phyloP scores from a whole-genome alignment of 495 filamentous ascomycete genomes.

The Tetracladium setigerum region DNA sequence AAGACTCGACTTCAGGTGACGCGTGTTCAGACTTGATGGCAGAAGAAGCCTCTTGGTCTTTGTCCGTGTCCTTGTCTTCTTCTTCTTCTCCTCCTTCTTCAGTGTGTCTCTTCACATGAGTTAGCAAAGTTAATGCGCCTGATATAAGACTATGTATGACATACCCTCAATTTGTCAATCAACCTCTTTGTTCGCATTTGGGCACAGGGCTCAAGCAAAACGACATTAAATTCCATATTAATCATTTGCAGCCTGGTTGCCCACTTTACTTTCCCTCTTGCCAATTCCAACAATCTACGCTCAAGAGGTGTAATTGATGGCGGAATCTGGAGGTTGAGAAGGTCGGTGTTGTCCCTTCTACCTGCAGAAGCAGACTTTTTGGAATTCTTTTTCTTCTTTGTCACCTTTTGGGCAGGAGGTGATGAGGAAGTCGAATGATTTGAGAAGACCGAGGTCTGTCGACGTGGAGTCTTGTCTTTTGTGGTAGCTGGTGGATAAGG shows the following conservation, averaged over 20 bases:
- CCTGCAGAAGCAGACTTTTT: not conserved
- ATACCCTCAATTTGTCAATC: constrained; percentile 12
- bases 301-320: constrained; percentile 12
- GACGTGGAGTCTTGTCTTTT: not conserved
- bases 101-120: too few species aligned
- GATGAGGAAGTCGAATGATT: not conserved
- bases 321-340: not conserved
- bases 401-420: not conserved
- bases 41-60: too few species aligned
- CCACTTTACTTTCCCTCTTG: constrained; percentile 8
- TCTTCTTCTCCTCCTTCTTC: too few species aligned
- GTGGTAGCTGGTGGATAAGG: constrained; percentile 8
- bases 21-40: too few species aligned
- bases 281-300: constrained; percentile 9
- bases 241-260: constrained; percentile 7
- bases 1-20: too few species aligned
- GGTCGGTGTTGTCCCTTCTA: constrained; percentile 1
- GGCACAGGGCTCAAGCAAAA: constrained; percentile 3
- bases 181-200: constrained; percentile 20
- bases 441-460: constrained; percentile 9
- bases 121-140: too few species aligned
- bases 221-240: constrained; percentile 1
- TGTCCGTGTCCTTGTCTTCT: too few species aligned
- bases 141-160: not conserved
- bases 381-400: constrained; percentile 4